phyloP scores from a whole-genome alignment of 2,329 filamentous ascomycete genomes.

The Zarea fungicola region DNA sequence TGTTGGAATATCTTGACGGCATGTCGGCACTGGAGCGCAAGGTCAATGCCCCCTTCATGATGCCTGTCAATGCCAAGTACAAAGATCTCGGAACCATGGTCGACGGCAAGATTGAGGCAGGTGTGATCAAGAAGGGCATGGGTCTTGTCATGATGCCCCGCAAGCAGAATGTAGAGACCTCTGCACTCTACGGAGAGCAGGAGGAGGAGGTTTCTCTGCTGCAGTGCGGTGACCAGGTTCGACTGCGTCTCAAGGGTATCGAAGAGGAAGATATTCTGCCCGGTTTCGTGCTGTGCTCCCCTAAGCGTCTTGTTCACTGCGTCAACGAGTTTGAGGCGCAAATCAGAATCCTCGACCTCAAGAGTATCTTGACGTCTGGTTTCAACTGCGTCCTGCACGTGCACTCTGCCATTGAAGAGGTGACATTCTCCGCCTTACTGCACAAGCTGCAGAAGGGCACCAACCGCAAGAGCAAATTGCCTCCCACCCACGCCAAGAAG shows the following conservation, averaged over 20 bases:
- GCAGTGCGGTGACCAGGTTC: conserved; percentile 91
- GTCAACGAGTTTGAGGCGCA: conserved; percentile 91
- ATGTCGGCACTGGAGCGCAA: conserved; percentile 94
- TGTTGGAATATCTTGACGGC: conserved; percentile 90
- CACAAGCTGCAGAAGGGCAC: conserved; percentile 97
- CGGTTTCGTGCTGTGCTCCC: conserved; percentile 93
- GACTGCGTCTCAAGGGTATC: conserved; percentile 83
- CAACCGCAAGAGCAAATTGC: conserved; percentile 83
- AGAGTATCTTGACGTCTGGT: conserved; percentile 86
- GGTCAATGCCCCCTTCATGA: conserved; percentile 98
- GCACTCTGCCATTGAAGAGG: conserved; percentile 95
- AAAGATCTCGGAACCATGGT: conserved; percentile 95
- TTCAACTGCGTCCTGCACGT: conserved; percentile 99
- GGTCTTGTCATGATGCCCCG: conserved; percentile 94
- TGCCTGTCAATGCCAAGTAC: conserved; percentile 95
- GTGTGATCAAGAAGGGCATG: conserved; percentile 86
- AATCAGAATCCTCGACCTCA: conserved; percentile 90
- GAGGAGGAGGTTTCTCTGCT: conserved; percentile 83
- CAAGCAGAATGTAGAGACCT: conserved; percentile 70
- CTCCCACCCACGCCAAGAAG: conserved; percentile 83
- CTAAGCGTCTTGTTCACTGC: conserved; percentile 87
- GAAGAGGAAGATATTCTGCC: conserved; percentile 97
- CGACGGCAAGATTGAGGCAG: conserved; percentile 94
- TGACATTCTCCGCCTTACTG: conserved; percentile 80
- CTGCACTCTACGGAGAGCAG: conserved; percentile 88